Base-by-base conservation (phyloP, 2,329 filamentous ascomycete genomes). In the Escovopsis weberi region DNA sequence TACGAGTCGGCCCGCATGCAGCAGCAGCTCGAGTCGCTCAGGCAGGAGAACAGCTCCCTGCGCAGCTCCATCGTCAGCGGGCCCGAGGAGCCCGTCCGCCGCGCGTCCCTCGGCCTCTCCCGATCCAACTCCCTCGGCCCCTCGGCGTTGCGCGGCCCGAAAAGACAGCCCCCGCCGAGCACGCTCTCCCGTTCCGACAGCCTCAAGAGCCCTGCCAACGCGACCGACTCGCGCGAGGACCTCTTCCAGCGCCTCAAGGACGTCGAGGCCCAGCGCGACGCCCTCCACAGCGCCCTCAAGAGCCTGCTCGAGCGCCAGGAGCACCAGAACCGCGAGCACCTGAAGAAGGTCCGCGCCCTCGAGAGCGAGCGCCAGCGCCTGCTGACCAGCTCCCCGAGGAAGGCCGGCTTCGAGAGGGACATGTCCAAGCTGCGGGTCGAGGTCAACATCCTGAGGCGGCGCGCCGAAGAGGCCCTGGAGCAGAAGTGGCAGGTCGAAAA, bases 401-500 rank as follows among this genome's bases (percentile, higher is more conserved):
- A 82, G 51, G 76, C 78, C 5, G 84, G 85, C 9, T 96, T 93
- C 58, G 82, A 93, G 58, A 78, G 74, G 50, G 89, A 96, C 55
- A 84, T 96, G 6, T 70, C 74, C 2, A 80, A 74, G 47, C 69
- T 96, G 37, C 80, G 87, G 46, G 78, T 82, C 23, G 91, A 98
- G 58, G 83, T 98, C 48, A 85, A 83, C 41, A 74, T 82, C 12
- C 71, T 98, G 44, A 80, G 91, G 37, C 81, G 81, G 47, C 79
- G 91, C 42, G 89, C 89, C 28, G 89, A 98, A 53, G 89, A 96
- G 49, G 89, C 89, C 12, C 73, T 96, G 12, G 86, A 94, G 56
- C 85, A 94, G 55, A 96, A 96, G 62, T 96, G 85, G 81, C 83
- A 93, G 57, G 89, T 88, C 47, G 89, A 95, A 63, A 93, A 93